phyloP scores from a whole-genome alignment of 345 rosid species.

The Orychophragmus violaceus region DNA sequence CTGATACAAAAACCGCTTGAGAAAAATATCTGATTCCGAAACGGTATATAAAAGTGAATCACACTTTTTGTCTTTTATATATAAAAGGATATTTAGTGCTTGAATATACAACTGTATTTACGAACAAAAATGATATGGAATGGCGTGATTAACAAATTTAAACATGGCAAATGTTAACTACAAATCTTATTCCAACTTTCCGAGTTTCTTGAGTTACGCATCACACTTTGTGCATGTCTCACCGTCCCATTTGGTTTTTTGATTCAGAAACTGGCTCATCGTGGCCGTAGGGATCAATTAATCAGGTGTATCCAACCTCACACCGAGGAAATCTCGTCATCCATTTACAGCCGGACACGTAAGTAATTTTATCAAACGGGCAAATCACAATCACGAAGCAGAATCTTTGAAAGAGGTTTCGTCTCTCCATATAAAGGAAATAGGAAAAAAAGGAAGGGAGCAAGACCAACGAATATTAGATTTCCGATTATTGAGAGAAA shows the following conservation, averaged over 20 bases:
- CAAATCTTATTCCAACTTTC: no score
- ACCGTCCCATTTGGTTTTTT: neutral
- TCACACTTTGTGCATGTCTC: conserved; percentile 4
- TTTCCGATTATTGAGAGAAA: neutral
- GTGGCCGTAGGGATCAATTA: neutral
- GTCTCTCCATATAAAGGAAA: conserved; percentile 11
- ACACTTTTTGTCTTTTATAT: no score
- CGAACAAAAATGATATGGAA: neutral
- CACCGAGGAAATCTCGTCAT: neutral
- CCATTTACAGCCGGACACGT: neutral
- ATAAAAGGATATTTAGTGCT: no score
- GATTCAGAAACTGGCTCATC: neutral
- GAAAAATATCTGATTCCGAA: no score
- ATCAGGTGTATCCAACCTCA: conserved; percentile 9
- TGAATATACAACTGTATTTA: no score
- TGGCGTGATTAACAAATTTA: no score
- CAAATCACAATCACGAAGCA: neutral
- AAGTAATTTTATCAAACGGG: neutral
- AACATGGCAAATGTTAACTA: no score
- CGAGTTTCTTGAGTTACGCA: neutral
- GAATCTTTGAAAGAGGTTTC: neutral
- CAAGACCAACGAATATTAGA: neutral
- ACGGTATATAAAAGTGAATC: no score
- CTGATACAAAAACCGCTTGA: no score
- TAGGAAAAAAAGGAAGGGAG: neutral